phyloP scores from a whole-genome alignment of 2,329 filamentous ascomycete species.

The Claviceps purpurea region DNA sequence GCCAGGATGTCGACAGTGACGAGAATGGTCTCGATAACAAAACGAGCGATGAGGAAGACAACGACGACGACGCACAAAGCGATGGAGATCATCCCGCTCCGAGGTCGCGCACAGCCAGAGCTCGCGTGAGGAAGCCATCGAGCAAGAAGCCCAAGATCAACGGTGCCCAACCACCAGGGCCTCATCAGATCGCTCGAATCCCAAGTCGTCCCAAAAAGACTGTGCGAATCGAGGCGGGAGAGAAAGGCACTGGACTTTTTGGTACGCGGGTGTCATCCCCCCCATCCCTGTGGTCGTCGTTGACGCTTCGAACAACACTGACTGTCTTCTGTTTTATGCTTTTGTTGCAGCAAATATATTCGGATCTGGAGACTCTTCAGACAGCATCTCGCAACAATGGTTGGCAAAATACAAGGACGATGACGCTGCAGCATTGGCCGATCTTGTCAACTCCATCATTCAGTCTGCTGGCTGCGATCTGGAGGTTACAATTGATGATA shows the following conservation, averaged over 20 bases:
- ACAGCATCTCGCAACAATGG: slow-evolving; percentile 48
- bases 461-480: slow-evolving; percentile 68
- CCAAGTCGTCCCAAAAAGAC: slow-evolving; percentile 44
- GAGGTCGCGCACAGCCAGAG: slow-evolving; percentile 25
- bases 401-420: slow-evolving; percentile 43
- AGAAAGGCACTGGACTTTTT: slow-evolving; percentile 41
- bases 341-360: slow-evolving; percentile 44
- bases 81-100: slow-evolving; percentile 26
- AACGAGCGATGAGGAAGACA: slow-evolving; percentile 24
- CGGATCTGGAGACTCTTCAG: slow-evolving; percentile 40
- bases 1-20: slow-evolving; percentile 35
- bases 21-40: slow-evolving; percentile 33
- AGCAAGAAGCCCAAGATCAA: slow-evolving; percentile 53
- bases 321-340: slow-evolving; percentile 6
- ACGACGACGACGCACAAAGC: slow-evolving; percentile 30
- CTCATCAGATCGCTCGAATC: slow-evolving; percentile 27
- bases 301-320: background rate
- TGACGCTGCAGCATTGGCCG: slow-evolving; percentile 40
- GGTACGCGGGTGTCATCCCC: slow-evolving; percentile 24
- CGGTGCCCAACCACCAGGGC: slow-evolving; percentile 28
- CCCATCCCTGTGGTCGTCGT: background rate
- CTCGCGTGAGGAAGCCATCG: slow-evolving; percentile 41
- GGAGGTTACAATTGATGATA: slow-evolving; percentile 67
- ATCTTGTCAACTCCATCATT: slow-evolving; percentile 54
- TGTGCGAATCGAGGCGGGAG: slow-evolving; percentile 35